A percentile compares a stretch with the other conserved stretches of the same genome.
These are phyloP conservation scores for Terfezia boudieri DNA, from an alignment of 495 filamentous ascomycete species.

Conservation along the genomic window DNA sequence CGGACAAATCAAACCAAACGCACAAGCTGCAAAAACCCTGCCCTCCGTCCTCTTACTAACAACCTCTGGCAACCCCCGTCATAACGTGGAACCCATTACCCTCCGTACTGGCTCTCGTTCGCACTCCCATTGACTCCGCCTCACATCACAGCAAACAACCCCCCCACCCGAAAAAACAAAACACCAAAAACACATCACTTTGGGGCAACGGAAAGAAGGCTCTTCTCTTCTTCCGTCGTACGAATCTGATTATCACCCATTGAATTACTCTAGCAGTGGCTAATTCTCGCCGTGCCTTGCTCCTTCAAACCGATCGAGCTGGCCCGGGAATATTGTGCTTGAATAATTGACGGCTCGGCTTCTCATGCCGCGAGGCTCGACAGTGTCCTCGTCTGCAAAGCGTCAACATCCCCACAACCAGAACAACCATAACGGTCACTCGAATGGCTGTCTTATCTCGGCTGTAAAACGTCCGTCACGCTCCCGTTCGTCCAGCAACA, in stretches of 20 bases:
- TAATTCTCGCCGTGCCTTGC: not conserved
- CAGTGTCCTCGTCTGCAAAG: slow-evolving; percentile 14
- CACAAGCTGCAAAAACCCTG: too few species aligned
- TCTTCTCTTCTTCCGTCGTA: too few species aligned
- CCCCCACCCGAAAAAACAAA: too few species aligned
- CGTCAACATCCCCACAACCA: not conserved
- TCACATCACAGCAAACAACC: too few species aligned
- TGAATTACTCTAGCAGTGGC: not conserved
- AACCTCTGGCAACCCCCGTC: too few species aligned
- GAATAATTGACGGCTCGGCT: not conserved
- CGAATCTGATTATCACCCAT: not conserved
- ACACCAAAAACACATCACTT: too few species aligned
- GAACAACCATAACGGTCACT: not conserved
- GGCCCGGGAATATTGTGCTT: not conserved
- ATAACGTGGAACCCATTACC: too few species aligned
- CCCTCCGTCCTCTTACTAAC: too few species aligned
- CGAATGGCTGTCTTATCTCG: not conserved
- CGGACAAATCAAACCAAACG: too few species aligned
- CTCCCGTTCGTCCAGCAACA: slow-evolving; percentile 12
- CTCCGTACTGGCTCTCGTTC: too few species aligned
- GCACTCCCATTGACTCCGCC: too few species aligned
- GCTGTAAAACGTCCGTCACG: slow-evolving; percentile 13
- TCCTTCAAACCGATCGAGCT: not conserved
- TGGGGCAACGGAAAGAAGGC: too few species aligned
- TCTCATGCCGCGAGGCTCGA: slow-evolving; percentile 18